These are phyloP conservation scores for Neonothopanus nambi DNA, from an alignment of 1,284 basidiomycete species.

Conservation along the genomic window DNA sequence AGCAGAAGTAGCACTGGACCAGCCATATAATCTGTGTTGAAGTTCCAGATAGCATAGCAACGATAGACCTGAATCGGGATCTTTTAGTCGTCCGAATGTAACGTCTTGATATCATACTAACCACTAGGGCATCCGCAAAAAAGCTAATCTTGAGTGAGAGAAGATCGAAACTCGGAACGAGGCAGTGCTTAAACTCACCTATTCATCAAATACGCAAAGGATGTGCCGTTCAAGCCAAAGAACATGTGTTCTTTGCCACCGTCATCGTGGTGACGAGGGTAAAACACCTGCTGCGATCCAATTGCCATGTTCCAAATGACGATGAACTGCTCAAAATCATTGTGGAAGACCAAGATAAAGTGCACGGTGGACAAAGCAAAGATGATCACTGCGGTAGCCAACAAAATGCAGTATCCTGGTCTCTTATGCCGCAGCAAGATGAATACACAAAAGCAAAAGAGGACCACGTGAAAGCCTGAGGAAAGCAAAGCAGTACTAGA, in stretches of 20 bases:
- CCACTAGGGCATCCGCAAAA: slow-evolving; percentile 14
- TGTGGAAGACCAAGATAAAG: neutral
- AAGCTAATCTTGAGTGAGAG: neutral
- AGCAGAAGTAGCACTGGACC: slow-evolving; percentile 5
- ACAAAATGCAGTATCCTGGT: slow-evolving; percentile 4
- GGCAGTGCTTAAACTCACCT: slow-evolving; percentile 1
- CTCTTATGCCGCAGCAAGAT: slow-evolving; percentile 9
- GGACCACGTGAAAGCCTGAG: slow-evolving; percentile 10
- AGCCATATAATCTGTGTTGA: slow-evolving; percentile 4
- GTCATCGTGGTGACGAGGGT: neutral
- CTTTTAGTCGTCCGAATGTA: no score
- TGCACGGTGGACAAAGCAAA: slow-evolving; percentile 11
- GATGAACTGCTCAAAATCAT: neutral
- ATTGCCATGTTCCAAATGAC: neutral
- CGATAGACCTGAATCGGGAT: slow-evolving; percentile 3
- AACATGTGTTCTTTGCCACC: neutral
- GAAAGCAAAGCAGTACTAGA: neutral
- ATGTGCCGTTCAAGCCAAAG: slow-evolving; percentile 3
- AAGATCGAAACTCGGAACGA: neutral
- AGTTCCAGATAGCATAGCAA: slow-evolving; percentile 14
- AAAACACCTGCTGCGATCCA: neutral
- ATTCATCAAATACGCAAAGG: slow-evolving; percentile 15
- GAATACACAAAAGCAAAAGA: slow-evolving; percentile 9
- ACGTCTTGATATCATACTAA: neutral
- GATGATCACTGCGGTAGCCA: slow-evolving; percentile 7